These are phyloP conservation scores for Gyromitra esculenta DNA, from an alignment of 2,329 filamentous ascomycete species.

Conservation along the genomic window DNA sequence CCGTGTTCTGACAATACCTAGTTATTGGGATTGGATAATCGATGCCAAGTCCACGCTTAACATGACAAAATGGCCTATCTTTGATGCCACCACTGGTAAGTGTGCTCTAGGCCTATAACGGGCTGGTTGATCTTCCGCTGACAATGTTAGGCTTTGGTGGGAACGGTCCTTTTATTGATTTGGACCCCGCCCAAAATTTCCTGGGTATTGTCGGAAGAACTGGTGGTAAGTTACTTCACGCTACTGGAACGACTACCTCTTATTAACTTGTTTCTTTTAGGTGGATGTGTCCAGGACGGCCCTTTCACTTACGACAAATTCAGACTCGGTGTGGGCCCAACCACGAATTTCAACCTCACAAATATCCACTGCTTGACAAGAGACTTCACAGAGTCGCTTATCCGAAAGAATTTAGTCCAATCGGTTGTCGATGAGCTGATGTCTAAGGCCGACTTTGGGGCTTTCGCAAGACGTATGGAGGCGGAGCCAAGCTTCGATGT, in stretches of 20 bases:
- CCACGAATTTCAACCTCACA: constrained; percentile 38
- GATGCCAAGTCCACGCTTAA: constrained; percentile 58
- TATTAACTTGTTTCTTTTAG: constrained; percentile 16
- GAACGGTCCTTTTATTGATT: constrained; percentile 59
- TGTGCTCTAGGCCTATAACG: not conserved
- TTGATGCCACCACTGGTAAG: constrained; percentile 46
- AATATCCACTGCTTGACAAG: constrained; percentile 58
- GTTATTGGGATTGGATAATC: constrained; percentile 60
- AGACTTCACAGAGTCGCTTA: constrained; percentile 58
- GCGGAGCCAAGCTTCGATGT: constrained; percentile 56
- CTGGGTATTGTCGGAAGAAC: constrained; percentile 58
- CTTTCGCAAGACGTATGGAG: constrained; percentile 58
- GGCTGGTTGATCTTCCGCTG: not conserved
- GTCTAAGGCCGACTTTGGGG: constrained; percentile 57
- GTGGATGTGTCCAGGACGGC: constrained; percentile 59
- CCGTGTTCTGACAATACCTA: constrained; percentile 59
- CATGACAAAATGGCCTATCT: constrained; percentile 55
- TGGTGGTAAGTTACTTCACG: constrained; percentile 54
- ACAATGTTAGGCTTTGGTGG: constrained; percentile 59
- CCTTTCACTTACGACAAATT: constrained; percentile 58
- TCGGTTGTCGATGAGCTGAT: constrained; percentile 57
- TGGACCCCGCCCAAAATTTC: constrained; percentile 51
- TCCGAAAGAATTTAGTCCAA: constrained; percentile 36
- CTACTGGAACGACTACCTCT: not conserved
- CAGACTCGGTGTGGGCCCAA: constrained; percentile 55